phyloP scores from a whole-genome alignment of 2,329 filamentous ascomycete genomes.

The Alternaria viburni region DNA sequence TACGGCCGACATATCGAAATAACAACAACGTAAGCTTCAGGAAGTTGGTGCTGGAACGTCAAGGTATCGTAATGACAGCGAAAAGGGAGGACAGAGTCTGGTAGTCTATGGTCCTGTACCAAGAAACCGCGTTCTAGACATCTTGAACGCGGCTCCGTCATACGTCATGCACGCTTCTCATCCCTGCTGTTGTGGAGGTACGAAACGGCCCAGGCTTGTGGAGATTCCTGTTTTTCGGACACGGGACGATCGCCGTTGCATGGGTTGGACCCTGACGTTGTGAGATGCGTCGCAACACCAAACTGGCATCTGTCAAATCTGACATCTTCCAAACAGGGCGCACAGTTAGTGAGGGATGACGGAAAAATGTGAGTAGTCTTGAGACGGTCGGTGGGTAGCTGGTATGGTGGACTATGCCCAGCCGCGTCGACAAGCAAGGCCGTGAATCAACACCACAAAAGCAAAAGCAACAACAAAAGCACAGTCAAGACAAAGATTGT shows the following conservation, averaged over 20 bases:
- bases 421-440: not conserved
- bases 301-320: not conserved
- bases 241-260: slow-evolving; percentile 24
- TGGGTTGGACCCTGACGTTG: slow-evolving; percentile 14
- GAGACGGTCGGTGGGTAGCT: not conserved
- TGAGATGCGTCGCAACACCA: not conserved
- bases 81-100: not conserved
- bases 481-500: slow-evolving; percentile 9
- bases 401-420: not conserved
- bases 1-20: slow-evolving; percentile 40
- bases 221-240: slow-evolving; percentile 27
- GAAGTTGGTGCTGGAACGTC: not conserved
- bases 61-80: not conserved
- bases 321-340: not conserved
- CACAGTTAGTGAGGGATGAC: not conserved
- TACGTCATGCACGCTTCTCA: slow-evolving; percentile 24
- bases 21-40: not conserved
- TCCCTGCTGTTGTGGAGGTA: slow-evolving; percentile 20
- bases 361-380: not conserved
- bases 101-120: not conserved
- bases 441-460: not conserved
- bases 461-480: not conserved
- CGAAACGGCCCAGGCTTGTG: slow-evolving; percentile 14
- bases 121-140: slow-evolving; percentile 13
- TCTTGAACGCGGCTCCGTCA: slow-evolving; percentile 17